Base-by-base conservation (phyloP, 164 flowering plant genomes). In the Vitis amurensis region DNA sequence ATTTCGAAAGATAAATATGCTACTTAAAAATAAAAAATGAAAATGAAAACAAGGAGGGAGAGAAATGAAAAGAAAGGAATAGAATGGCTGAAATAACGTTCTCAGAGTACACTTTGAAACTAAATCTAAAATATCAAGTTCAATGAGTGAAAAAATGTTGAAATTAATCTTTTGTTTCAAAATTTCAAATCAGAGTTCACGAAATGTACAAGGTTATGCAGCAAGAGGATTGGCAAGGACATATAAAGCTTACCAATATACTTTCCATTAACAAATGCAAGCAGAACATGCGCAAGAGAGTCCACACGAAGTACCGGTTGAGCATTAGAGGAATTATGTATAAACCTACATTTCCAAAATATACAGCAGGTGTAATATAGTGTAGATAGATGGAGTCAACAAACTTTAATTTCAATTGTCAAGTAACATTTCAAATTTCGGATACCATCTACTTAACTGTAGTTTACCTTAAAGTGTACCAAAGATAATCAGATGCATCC, bases 381-480 rank as follows among this genome's bases (percentile, higher is more conserved):
- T 37, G 44, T 37, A 37, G 44, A 37, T 37, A 37, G 44, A 37
- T 37, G 44, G 44, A 6, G 44, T 37, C 44, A 37, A 37, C 44
- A 37, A 2, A 37, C 0, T 37, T 37, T 37, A 37, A 37, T 37
- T 37, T 37, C 7, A 37, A 4, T 37, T 37, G 15, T 29, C 6
- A 4, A 29, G 1, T 16, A 12, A 37, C 37, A 17, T 29, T 61
- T 44, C 59, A 31, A 30, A 13, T 10, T 50, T 37, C 44, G 44
- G 44, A 31, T 8, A 29, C n/a, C 0, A 19, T 12, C 16, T 8
- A 50, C 12, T 56, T 37, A 9, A 19, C 7, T 53, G 8, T 16
- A 31, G 9, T 50, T 78, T 81, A 93, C 98, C 90, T 90, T 76
- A 82, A 64, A 66, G 90, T 87, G 73, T 94, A 90, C 98, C 98